Percentiles rank a stretch among this genome's conserved stretches.
These are phyloP conservation scores for Cerrena zonata DNA, from an alignment of 1,284 basidiomycete species.

Conservation along the genomic window DNA sequence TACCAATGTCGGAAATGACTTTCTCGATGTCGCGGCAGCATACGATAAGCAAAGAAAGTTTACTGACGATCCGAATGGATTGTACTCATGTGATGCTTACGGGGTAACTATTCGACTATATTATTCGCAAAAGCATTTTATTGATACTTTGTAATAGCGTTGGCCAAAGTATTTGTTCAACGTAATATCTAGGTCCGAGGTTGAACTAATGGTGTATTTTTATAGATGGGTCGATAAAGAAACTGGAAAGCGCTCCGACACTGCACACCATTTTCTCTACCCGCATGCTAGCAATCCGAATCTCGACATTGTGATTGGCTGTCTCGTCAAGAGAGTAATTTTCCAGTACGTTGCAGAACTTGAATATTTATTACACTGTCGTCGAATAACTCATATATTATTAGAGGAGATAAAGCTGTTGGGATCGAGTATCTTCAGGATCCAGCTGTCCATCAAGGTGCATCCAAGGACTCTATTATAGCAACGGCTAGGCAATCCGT, in stretches of 20 bases:
- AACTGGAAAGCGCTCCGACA: constrained; percentile 53
- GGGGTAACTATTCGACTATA: constrained; percentile 2
- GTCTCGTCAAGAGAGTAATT: constrained; percentile 24
- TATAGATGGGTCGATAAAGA: constrained; percentile 43
- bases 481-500: constrained; percentile 40
- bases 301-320: constrained; percentile 21
- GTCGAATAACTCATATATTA: background rate
- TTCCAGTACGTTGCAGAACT: constrained; percentile 17
- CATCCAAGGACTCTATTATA: constrained; percentile 15
- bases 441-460: constrained; percentile 19
- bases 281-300: constrained; percentile 30
- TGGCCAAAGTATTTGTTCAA: constrained; percentile 3
- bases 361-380: background rate
- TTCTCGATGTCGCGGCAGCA: constrained; percentile 33
- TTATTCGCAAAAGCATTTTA: background rate
- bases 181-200: background rate
- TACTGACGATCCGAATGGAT: constrained; percentile 9
- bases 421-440: constrained; percentile 53
- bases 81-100: constrained; percentile 9
- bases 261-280: constrained; percentile 55
- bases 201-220: background rate
- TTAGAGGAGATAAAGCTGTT: constrained; percentile 33
- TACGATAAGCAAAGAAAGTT: constrained; percentile 29
- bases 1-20: constrained; percentile 36
- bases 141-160: background rate